These are phyloP conservation scores for Saturnispora gosingensis DNA, from an alignment of 805 yeast genomes.

Conservation along the genomic window DNA sequence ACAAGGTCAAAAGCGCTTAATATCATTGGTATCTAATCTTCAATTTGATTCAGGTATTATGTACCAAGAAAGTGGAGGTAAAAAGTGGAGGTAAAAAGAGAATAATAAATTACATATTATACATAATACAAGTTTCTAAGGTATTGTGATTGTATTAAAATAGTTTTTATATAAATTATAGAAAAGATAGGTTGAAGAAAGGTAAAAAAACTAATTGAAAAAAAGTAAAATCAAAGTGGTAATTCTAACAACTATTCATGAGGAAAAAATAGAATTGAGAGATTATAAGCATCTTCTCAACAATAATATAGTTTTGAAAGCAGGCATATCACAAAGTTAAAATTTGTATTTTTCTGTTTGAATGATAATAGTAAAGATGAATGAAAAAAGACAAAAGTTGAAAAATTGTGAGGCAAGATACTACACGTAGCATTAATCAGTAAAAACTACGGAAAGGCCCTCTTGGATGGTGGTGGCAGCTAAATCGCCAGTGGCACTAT, in stretches of 20 bases:
- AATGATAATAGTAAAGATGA: not conserved
- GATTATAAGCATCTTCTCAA: not conserved
- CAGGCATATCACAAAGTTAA: not conserved
- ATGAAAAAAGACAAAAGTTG: not conserved
- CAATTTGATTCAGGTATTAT: no score
- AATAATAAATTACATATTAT: no score
- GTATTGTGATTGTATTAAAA: not conserved
- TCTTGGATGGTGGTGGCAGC: slow-evolving; percentile 60
- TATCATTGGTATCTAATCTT: no score
- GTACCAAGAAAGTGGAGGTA: no score
- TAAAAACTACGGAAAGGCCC: slow-evolving; percentile 37
- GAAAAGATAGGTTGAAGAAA: not conserved
- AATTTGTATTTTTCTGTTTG: not conserved
- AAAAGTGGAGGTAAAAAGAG: no score
- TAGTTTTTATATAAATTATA: not conserved
- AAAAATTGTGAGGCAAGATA: not conserved
- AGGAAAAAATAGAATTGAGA: not conserved
- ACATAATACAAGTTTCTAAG: not conserved
- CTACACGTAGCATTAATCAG: slow-evolving; percentile 14
- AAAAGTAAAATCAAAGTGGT: not conserved
- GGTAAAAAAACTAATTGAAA: not conserved
- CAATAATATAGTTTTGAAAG: not conserved
- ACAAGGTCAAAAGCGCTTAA: no score
- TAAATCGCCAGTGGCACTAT: slow-evolving; percentile 37
- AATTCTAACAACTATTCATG: not conserved